phyloP scores from a whole-genome alignment of 805 yeast genomes.

The Cyberlindnera samutprakarnensis region DNA sequence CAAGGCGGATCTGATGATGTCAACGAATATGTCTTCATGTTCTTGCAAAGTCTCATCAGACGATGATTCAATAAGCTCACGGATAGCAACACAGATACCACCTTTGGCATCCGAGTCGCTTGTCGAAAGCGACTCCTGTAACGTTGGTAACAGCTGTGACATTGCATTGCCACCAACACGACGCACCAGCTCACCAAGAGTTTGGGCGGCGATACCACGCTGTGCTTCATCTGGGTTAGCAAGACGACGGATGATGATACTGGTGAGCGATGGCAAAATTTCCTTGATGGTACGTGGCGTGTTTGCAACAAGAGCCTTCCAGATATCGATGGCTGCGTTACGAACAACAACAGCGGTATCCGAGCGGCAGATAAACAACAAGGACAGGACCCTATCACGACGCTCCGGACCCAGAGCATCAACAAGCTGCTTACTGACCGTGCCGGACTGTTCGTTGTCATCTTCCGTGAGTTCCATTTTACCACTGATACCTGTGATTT shows the following conservation, averaged over 20 bases:
- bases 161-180: slow-evolving; percentile 88
- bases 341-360: slow-evolving; percentile 86
- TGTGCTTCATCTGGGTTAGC: slow-evolving; percentile 77
- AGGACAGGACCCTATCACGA: slow-evolving; percentile 76
- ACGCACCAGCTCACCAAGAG: slow-evolving; percentile 90
- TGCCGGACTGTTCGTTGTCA: slow-evolving; percentile 36
- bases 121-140: slow-evolving; percentile 54
- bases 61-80: slow-evolving; percentile 77
- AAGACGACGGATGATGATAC: slow-evolving; percentile 70
- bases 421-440: slow-evolving; percentile 55
- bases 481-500: slow-evolving; percentile 84
- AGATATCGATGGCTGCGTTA: slow-evolving; percentile 82
- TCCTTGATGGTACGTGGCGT: slow-evolving; percentile 94
- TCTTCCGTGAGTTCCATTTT: slow-evolving; percentile 62
- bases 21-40: slow-evolving; percentile 63
- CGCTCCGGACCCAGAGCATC: slow-evolving; percentile 82
- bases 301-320: slow-evolving; percentile 95
- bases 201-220: slow-evolving; percentile 83
- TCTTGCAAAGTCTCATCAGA: slow-evolving; percentile 49
- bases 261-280: slow-evolving; percentile 76
- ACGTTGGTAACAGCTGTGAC: slow-evolving; percentile 75
- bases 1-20: slow-evolving; percentile 70
- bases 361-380: slow-evolving; percentile 90
- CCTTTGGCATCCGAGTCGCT: slow-evolving; percentile 80
- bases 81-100: slow-evolving; percentile 92